phyloP scores from a whole-genome alignment of 2,329 filamentous ascomycete genomes.

The Emmonsia crescens region DNA sequence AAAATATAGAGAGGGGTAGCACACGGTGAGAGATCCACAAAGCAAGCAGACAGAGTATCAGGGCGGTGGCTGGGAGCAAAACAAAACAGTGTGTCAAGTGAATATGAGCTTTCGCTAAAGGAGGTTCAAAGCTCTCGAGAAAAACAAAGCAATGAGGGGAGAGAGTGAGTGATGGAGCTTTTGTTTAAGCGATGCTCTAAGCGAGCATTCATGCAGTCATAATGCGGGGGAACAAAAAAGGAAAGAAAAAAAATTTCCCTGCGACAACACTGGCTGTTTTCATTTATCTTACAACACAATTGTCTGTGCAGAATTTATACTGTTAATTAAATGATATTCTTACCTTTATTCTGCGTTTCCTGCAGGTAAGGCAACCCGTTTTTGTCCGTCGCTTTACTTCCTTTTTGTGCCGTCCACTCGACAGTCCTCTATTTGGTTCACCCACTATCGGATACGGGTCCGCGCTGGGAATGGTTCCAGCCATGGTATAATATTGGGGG shows the following conservation, averaged over 20 bases:
- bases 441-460: slow-evolving; percentile 44
- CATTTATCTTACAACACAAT: not conserved
- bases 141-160: not conserved
- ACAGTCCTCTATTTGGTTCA: slow-evolving; percentile 45
- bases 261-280: not conserved
- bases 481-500: slow-evolving; percentile 41
- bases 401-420: slow-evolving; percentile 54
- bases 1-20: not conserved
- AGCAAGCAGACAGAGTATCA: not conserved
- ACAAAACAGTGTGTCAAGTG: slow-evolving; percentile 6
- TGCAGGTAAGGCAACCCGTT: slow-evolving; percentile 57
- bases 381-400: slow-evolving; percentile 68
- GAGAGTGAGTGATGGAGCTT: slow-evolving; percentile 3
- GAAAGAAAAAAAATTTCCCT: slow-evolving; percentile 2
- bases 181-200: slow-evolving; percentile 9
- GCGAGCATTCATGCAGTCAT: slow-evolving; percentile 12
- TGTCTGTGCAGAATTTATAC: slow-evolving; percentile 5
- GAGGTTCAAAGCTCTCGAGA: not conserved
- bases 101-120: not conserved
- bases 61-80: not conserved
- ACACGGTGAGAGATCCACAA: not conserved
- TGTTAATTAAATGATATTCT: slow-evolving; percentile 22
- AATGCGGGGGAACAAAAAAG: slow-evolving; percentile 4
- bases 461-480: slow-evolving; percentile 30
- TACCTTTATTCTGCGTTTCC: slow-evolving; percentile 64